A percentile compares a stretch with the other conserved stretches of the same genome.
Evolutionary conservation across 257 asterid genomes (phyloP).

Genomic region (Nicotiana undulata): DNA sequence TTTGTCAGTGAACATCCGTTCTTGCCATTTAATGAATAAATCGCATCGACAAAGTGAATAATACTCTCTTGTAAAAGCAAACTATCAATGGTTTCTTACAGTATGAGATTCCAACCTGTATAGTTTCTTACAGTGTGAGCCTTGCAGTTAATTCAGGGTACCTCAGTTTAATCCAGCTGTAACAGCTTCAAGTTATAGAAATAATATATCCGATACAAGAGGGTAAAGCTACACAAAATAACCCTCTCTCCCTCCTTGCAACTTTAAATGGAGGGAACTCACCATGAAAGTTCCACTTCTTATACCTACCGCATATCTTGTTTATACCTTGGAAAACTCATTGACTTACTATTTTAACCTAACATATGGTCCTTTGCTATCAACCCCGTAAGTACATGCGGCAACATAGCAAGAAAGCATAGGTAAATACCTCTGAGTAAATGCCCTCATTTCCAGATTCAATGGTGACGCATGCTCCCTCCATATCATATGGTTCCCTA

Average conservation of each 20-base stretch:
- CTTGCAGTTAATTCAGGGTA: neutral
- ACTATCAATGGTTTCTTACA: neutral
- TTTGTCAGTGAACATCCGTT: neutral
- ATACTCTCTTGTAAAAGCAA: neutral
- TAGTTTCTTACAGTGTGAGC: neutral
- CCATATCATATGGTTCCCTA: slow-evolving; percentile 60
- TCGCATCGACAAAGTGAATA: neutral
- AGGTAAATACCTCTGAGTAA: slow-evolving; percentile 32
- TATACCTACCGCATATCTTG: too few relatives aligned
- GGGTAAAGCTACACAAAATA: neutral
- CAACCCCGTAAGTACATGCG: neutral
- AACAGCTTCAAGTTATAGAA: neutral
- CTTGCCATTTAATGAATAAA: neutral
- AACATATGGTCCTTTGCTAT: neutral
- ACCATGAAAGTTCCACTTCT: neutral
- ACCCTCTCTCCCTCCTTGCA: neutral
- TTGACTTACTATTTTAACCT: too few relatives aligned
- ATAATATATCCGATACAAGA: neutral
- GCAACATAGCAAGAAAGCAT: neutral
- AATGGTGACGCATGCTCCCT: slow-evolving; percentile 74
- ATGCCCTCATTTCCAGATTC: slow-evolving; percentile 49
- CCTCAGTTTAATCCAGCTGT: neutral
- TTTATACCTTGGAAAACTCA: too few relatives aligned
- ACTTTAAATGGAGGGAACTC: neutral
- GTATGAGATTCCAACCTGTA: neutral